phyloP scores from a whole-genome alignment of 2,329 filamentous ascomycete genomes.

The Trichoderma sp. region DNA sequence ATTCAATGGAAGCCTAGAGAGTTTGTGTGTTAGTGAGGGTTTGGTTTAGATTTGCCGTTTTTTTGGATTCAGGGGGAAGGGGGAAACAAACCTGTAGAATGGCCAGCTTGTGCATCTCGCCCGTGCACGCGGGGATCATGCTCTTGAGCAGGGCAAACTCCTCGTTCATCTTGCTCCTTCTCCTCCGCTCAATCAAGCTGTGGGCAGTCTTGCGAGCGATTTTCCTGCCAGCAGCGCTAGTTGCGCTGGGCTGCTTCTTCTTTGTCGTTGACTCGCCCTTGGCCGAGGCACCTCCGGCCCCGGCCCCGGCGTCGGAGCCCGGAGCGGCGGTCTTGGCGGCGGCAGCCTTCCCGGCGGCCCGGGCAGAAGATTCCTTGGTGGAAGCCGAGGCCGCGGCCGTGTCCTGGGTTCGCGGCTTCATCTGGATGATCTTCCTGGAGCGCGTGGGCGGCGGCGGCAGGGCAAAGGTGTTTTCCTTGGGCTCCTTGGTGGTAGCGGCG shows the following conservation, averaged over 20 bases:
- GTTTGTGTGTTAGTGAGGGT: not conserved
- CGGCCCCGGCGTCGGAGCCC: conserved; percentile 21
- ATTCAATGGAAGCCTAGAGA: conserved; percentile 85
- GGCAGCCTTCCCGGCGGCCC: conserved; percentile 26
- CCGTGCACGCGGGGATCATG: conserved; percentile 94
- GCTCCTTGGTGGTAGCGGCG: conserved; percentile 37
- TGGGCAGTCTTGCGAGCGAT: conserved; percentile 95
- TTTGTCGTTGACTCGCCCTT: conserved; percentile 62
- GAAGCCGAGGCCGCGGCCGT: conserved; percentile 28
- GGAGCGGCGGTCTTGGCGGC: conserved; percentile 24
- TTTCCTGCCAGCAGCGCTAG: conserved; percentile 86
- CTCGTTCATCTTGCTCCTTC: conserved; percentile 97
- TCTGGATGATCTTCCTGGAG: conserved; percentile 95
- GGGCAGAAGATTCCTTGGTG: conserved; percentile 28
- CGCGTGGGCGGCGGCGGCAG: conserved; percentile 90
- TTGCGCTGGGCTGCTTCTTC: conserved; percentile 73
- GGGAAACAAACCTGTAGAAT: conserved; percentile 73
- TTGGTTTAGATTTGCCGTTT: not conserved
- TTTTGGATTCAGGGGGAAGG: not conserved
- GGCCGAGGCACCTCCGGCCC: conserved; percentile 25
- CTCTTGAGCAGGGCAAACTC: conserved; percentile 91
- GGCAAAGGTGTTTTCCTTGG: conserved; percentile 65
- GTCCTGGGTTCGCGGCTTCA: conserved; percentile 68
- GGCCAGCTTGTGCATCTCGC: conserved; percentile 97
- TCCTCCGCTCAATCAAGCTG: conserved; percentile 84